A percentile compares a stretch with the other conserved stretches of the same genome.
Conservation (phyloP, 148 eudicot species). For the Simmondsia chinensis region DNA sequence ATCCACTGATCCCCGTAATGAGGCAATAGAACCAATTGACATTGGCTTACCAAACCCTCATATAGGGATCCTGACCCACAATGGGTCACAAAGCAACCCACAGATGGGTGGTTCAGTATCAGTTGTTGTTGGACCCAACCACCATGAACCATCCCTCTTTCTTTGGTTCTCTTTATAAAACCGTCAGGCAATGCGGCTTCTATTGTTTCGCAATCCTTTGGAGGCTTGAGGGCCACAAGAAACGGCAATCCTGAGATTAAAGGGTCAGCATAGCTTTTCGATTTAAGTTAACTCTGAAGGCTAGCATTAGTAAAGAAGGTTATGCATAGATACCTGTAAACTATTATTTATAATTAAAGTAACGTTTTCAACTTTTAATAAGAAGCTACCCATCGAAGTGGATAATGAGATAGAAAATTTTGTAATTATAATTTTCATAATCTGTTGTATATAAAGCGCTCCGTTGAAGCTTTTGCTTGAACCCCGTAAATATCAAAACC, state of each 20-base stretch:
- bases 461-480: too few relatives aligned
- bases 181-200: constrained; percentile 26
- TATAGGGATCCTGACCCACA: constrained; percentile 25
- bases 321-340: too few relatives aligned
- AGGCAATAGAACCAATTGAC: constrained; percentile 30
- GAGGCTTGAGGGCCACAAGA: constrained; percentile 24
- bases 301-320: too few relatives aligned
- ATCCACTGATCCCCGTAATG: constrained; percentile 15
- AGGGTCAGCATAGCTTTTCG: too few relatives aligned
- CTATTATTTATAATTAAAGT: too few relatives aligned
- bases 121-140: constrained; percentile 35
- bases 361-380: too few relatives aligned
- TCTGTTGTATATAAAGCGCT: too few relatives aligned
- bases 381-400: too few relatives aligned
- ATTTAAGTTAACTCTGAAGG: too few relatives aligned
- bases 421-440: too few relatives aligned
- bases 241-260: constrained; percentile 16
- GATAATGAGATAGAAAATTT: too few relatives aligned
- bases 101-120: constrained; percentile 19
- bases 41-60: constrained; percentile 28
- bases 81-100: constrained; percentile 34
- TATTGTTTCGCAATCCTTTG: constrained; percentile 11
- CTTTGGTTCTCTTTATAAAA: constrained; percentile 11
- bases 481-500: too few relatives aligned
- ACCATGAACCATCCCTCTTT: constrained; percentile 19